Evolutionary conservation across 2,329 filamentous ascomycete genomes (phyloP).

Genomic region (Malbranchea zuffiana): DNA sequence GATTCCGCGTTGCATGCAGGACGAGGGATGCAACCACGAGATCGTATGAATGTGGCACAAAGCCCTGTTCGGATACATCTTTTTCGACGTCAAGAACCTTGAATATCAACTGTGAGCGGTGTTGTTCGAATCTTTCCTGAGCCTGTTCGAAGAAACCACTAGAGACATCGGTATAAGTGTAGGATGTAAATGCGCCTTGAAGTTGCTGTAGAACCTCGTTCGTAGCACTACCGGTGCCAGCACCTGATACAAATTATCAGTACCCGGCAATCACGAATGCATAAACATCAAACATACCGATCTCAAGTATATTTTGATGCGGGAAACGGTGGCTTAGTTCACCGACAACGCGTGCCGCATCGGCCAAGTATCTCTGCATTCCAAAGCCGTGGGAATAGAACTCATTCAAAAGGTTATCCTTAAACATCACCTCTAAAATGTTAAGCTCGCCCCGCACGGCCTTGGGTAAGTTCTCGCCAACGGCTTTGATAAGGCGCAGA

Average conservation of each 20-base stretch:
- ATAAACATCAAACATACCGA: constrained; percentile 15
- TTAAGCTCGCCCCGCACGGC: constrained; percentile 23
- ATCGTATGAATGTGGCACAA: constrained; percentile 24
- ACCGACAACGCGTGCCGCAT: constrained; percentile 22
- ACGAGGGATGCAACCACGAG: constrained; percentile 32
- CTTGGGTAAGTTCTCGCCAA: constrained; percentile 24
- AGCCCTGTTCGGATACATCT: constrained; percentile 13
- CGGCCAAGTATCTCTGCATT: constrained; percentile 14
- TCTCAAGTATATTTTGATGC: constrained; percentile 35
- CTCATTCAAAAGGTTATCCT: constrained; percentile 9
- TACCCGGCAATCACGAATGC: too few species aligned
- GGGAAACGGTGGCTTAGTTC: constrained; percentile 34
- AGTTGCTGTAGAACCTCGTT: constrained; percentile 25
- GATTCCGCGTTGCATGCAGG: constrained; percentile 28
- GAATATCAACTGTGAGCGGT: constrained; percentile 24
- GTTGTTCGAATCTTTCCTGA: constrained; percentile 20
- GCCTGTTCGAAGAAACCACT: constrained; percentile 33
- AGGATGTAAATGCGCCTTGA: constrained; percentile 26
- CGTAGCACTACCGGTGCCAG: constrained; percentile 37
- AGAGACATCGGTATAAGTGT: constrained; percentile 40
- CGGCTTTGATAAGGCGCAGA: constrained; percentile 2
- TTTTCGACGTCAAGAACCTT: constrained; percentile 18
- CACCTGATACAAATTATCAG: constrained; percentile 25
- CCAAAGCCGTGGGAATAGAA: constrained; percentile 10
- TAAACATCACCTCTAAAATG: constrained; percentile 23